Base-by-base conservation (phyloP, 2,329 filamentous ascomycete genomes). In the Hymenoscyphus linearis region DNA sequence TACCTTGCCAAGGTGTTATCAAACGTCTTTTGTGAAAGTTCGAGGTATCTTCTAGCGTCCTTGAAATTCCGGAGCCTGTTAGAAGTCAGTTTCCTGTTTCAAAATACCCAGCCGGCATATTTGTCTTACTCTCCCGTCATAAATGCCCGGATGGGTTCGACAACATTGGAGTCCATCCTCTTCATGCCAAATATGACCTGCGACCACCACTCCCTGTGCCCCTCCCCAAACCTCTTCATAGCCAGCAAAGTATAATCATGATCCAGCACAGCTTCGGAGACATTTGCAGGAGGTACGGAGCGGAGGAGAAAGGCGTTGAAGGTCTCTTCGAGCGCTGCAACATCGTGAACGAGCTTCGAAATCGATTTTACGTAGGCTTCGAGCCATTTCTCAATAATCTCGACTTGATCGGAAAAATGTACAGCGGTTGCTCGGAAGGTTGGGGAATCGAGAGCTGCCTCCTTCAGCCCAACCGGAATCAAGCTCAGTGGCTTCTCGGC, bases 391-490 rank as follows among this genome's bases (percentile, higher is more conserved):
- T 98, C 95, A 62, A 98, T 84, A 60, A 86, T 83, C 67, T 98
- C 95, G 70, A 96, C 85, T 78, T 99, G 93, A 67, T 98, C 95
- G 65, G 86, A 83, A 73, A 96, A 96, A 77, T 97, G 91, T 54
- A 89, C 78, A 50, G 91, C 85, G 25, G 90, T 90, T 54, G 93
- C 91, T 66, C 95, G 91, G 75, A 98, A 98, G 37, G 93, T 96
- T 27, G 95, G 95, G 44, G 93, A 97, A 77, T 99, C 95, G 78
- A 98, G 89, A 22, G 92, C 90, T 57, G 95, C 95, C 82, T 99
- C 95, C 77, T 93, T 95, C 69, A 98, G 83, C 6, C 87, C 87
- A 37, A 98, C 93, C 52, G 95, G 91, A 54, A 74, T 71, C 56
- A 73, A 66, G 55, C 65, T 72, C 57, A 73, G 58, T 3, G 70